Base-by-base conservation (phyloP, 345 rosid genomes). In the Trapa bicornis region DNA sequence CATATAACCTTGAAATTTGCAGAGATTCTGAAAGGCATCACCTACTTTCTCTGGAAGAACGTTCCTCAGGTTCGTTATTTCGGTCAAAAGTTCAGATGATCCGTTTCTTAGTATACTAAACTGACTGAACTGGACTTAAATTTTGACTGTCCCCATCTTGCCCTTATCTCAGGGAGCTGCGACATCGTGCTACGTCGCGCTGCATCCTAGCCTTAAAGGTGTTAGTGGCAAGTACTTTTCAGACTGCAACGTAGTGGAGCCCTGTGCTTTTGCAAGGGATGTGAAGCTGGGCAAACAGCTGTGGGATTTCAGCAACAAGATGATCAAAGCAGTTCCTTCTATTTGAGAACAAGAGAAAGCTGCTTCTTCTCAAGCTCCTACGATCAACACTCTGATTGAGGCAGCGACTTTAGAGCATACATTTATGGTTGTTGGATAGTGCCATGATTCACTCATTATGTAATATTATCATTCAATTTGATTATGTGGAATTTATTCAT, bases 151-250 rank as follows among this genome's bases (percentile, higher is more conserved):
- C 48, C 29, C 29, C 60, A 35, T 3, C 43, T 54, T 54, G n/a
- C 48, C 5, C 29, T 33, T 6, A 32, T 22, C 32, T n/a, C 75
- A 93, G 97, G 99, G 99, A 56, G 99, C 99, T 52, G 99, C 97
- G 11, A 91, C 99, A 16, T 83, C 92, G 32, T 94, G 99, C 82
- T 88, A 89, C 65, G 91, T 78, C 0, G 97, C 97, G 2, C 79
- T 94, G 6, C 92, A 91, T 65, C 96, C 89, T n/a, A 78, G 67
- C 10, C 33, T 91, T 72, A 80, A 78, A 71, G 92, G 89, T 5
- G 91, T 82, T 14, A 84, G 76, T 0, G 92, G 96, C 43, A 89
- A 89, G 43, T 94, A 94, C 81, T 91, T 74, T 75, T 76, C 70
- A 15, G 97, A 94, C 62, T 94, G 95, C 76, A 94, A 94, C 35